Evolutionary conservation across 352 stramenopile species (phyloP), one percentile per base, ranked within the genome.

Genomic region (Phytophthora cactorum): DNA sequence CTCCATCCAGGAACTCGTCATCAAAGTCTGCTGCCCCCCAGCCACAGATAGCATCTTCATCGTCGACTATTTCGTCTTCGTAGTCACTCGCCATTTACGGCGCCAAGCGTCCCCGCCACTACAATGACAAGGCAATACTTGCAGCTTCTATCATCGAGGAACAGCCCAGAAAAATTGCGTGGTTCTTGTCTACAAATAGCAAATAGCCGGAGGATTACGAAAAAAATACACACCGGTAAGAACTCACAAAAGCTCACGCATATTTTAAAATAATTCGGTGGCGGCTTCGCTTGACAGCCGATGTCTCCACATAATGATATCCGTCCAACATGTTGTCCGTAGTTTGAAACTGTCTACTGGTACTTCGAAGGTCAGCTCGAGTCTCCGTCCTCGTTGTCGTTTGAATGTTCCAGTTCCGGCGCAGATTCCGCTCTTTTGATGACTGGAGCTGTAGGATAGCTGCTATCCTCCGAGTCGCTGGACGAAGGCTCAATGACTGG

Each of bases 1-100:
- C 12, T 39, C 29, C 46, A 31, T 14, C 34, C 8, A 57, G n/a
- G 11, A 74, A 34, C 6, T 70, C 34, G 10, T 70, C 66, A 31
- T 72, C 70, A 9, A 72, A 66, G 32, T 75, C 66, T 7, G 10
- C 52, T 15, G n/a, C 57, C 43, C 45, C 70, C 70, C 70, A 78
- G 22, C 70, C 70, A 49, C 70, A 67, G 38, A 78, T 64, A 31
- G 6, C 52, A 45, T 61, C 66, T 7, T 34, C 32, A 29, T 72
- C 66, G 2, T 65, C 55, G 2, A 50, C 27, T 10, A 41, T 31
- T 5, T 58, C 70, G 5, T 69, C 51, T 6, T 66, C 54, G 28
- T 11, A 63, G 39, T 58, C 39, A 14, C 49, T 54, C 12, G 39
- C 14, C 57, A 54, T 65, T 22, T 15, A 12, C 17, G 34, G 52